A percentile compares a stretch with the other conserved stretches of the same genome.
phyloP scores from a whole-genome alignment of 192 early-diverging fungal species.

The Radiomyces spectabilis region DNA sequence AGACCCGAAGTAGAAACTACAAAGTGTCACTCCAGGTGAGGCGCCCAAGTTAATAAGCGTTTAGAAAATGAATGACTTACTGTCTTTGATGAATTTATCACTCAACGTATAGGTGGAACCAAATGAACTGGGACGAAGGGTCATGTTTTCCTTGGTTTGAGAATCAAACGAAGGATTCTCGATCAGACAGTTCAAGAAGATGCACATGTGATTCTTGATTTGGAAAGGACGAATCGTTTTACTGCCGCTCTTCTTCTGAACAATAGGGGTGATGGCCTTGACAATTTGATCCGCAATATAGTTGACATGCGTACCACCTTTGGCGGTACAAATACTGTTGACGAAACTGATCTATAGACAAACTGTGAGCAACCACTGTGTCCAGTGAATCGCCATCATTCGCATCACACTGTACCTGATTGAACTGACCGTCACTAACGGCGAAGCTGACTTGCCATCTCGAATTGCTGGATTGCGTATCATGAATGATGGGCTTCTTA shows the following conservation, averaged over 20 bases:
- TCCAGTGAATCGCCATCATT: no score
- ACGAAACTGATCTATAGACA: conserved; percentile 73
- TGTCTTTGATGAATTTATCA: conserved; percentile 77
- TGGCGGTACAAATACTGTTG: conserved; percentile 91
- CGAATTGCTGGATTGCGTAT: conserved; percentile 50
- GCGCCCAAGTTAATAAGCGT: no score
- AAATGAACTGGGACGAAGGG: conserved; percentile 64
- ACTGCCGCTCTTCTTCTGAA: conserved; percentile 71
- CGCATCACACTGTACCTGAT: no score
- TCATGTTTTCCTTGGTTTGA: conserved; percentile 97
- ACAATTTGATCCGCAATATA: conserved; percentile 79
- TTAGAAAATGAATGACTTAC: conserved; percentile 28
- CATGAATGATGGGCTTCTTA: conserved; percentile 58
- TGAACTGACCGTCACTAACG: conserved; percentile 91
- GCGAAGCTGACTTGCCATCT: conserved; percentile 94
- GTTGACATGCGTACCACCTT: conserved; percentile 88
- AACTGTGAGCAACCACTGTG: no score
- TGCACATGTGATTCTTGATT: conserved; percentile 83
- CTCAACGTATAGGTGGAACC: conserved; percentile 68
- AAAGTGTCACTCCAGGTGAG: no score
- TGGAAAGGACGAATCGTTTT: conserved; percentile 69
- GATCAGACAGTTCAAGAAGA: conserved; percentile 93
- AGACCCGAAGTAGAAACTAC: conserved; percentile 79
- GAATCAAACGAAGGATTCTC: conserved; percentile 95
- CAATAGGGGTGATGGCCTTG: conserved; percentile 53